phyloP scores from a whole-genome alignment of 2,329 filamentous ascomycete genomes.

The Dichotomopilus funicola region DNA sequence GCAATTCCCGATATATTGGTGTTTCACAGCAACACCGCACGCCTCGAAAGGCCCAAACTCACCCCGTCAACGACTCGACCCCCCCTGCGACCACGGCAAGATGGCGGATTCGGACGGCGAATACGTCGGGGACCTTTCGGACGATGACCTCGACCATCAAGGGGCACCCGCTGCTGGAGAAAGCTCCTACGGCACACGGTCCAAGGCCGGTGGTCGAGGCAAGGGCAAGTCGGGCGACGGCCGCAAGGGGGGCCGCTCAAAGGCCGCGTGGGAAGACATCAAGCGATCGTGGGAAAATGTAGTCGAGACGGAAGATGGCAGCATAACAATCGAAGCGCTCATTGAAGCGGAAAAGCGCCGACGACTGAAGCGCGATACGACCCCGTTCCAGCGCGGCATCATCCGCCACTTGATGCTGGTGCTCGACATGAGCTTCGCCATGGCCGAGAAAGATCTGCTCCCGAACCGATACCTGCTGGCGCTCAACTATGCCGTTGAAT shows the following conservation, averaged over 20 bases:
- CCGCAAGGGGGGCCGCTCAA: slow-evolving; percentile 32
- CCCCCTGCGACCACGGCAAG: background rate
- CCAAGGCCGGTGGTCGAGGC: slow-evolving; percentile 20
- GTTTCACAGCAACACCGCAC: too few species aligned
- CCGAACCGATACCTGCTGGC: slow-evolving; percentile 80
- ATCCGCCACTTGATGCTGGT: slow-evolving; percentile 93
- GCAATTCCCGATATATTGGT: too few species aligned
- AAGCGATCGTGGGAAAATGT: slow-evolving; percentile 67
- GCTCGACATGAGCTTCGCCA: slow-evolving; percentile 85
- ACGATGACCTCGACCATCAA: slow-evolving; percentile 54
- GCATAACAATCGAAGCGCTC: slow-evolving; percentile 66
- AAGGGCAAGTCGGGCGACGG: slow-evolving; percentile 22
- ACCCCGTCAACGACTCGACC: background rate
- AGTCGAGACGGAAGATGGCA: slow-evolving; percentile 72
- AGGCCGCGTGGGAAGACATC: slow-evolving; percentile 60
- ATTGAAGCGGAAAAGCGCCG: slow-evolving; percentile 75
- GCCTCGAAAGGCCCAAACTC: too few species aligned
- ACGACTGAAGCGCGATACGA: slow-evolving; percentile 85
- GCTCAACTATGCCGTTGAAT: slow-evolving; percentile 76
- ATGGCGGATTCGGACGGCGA: slow-evolving; percentile 73
- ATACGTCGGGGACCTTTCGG: slow-evolving; percentile 58
- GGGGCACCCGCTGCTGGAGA: slow-evolving; percentile 34
- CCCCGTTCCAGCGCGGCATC: slow-evolving; percentile 89
- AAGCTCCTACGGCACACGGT: slow-evolving; percentile 27
- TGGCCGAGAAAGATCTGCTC: slow-evolving; percentile 90